Base-by-base conservation (phyloP, 116 monocot species). In the Thalassia testudinum region DNA sequence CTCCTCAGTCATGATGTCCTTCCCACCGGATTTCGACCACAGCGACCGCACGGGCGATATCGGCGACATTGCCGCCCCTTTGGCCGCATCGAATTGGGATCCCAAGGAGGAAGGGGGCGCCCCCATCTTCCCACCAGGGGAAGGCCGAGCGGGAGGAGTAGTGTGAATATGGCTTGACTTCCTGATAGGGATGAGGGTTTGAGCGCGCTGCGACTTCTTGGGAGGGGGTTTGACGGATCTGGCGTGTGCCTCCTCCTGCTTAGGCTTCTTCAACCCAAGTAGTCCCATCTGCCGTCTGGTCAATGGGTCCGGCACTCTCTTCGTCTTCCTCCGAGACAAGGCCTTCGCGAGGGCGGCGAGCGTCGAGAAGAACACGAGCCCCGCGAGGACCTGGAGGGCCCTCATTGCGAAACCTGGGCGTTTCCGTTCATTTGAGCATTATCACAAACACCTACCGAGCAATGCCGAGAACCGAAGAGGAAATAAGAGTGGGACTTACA, bases 1-100 rank as follows among this genome's bases (percentile, higher is more conserved):
- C 43, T 52, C 62, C 72, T 95, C 84, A 3, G 78, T 75, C 53
- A 74, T 61, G 57, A 95, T 95, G 19, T 87, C 81, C 61, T 81
- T 95, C 21, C 83, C 84, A 65, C 74, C 72, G 7, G 76, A 69
- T 16, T 74, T 54, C 26, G 74, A 84, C 81, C 85, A 81, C 3
- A 76, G 84, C 24, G 73, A 21, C 7, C 47, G 68, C 12, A 70
- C 49, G 58, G 70, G 47, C 40, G 47, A 49, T 30, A 53, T 42
- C 14, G 62, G 42, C 15, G 62, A 62, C 37, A 53, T 24, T 0
- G 16, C 40, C 22, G 54, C 78, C 53, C 68, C 77, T 21, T 53
- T 75, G 42, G 65, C 65, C 56, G 61, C 30, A 5, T 34, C 30
- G 10, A 34, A 34, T 34, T 34, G 3, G 10, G 10, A 34, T 14